These are phyloP conservation scores for Wallacemonas sp. DNA, from an alignment of 208 protist species.

Conservation along the genomic window DNA sequence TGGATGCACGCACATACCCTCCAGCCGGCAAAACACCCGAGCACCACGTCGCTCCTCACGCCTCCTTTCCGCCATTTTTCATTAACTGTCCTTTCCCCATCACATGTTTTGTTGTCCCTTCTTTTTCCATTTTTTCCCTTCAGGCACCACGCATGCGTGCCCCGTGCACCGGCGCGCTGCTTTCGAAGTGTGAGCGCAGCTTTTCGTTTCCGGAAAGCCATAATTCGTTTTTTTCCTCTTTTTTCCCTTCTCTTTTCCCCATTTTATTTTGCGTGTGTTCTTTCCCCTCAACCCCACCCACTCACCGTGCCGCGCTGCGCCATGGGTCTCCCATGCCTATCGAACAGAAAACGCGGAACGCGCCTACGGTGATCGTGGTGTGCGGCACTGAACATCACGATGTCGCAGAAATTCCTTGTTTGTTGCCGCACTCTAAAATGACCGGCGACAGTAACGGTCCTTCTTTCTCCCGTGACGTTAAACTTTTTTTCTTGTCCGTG, in stretches of 20 bases:
- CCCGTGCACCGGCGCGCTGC: neutral
- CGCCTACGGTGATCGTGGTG: too few relatives aligned
- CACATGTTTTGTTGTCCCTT: neutral
- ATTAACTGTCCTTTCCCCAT: neutral
- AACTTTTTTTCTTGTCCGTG: too few relatives aligned
- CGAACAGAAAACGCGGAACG: too few relatives aligned
- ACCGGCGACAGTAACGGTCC: too few relatives aligned
- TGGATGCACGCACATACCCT: neutral
- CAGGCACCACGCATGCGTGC: neutral
- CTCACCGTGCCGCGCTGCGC: too few relatives aligned
- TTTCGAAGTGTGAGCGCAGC: neutral
- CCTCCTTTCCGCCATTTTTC: too few relatives aligned
- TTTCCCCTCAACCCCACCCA: too few relatives aligned
- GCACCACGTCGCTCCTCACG: neutral
- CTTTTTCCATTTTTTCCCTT: slow-evolving; percentile 2
- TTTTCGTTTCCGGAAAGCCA: neutral
- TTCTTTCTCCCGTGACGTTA: too few relatives aligned
- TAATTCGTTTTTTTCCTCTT: slow-evolving; percentile 15
- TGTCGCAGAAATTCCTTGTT: too few relatives aligned
- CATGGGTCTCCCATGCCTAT: too few relatives aligned
- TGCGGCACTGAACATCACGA: too few relatives aligned
- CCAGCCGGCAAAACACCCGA: neutral
- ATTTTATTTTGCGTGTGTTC: neutral
- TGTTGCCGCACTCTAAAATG: too few relatives aligned
- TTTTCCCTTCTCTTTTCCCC: slow-evolving; percentile 5